A percentile compares a stretch with the other conserved stretches of the same genome.
Conservation (phyloP, 2,329 filamentous ascomycete genomes). For the Colletotrichum lupini region DNA sequence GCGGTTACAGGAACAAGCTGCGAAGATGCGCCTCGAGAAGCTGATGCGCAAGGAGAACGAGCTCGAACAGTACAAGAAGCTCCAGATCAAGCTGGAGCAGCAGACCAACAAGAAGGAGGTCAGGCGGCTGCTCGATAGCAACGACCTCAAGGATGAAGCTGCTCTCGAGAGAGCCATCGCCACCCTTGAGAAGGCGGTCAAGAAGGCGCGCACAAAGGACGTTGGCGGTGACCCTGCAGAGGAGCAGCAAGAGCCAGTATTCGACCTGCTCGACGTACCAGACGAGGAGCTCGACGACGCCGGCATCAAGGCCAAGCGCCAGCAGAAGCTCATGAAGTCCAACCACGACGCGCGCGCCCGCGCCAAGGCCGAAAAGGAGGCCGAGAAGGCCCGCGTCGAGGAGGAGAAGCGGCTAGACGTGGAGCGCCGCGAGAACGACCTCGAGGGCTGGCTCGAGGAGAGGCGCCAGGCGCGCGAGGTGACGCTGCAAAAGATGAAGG, state of each 20-base stretch:
- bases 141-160: constrained; percentile 91
- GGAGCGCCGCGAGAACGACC: constrained; percentile 84
- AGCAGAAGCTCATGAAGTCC: constrained; percentile 92
- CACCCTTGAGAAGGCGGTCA: constrained; percentile 90
- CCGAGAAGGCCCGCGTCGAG: constrained; percentile 84
- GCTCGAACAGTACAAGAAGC: constrained; percentile 89
- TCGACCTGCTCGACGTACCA: constrained; percentile 87
- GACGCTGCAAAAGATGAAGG: constrained; percentile 86
- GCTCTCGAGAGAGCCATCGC: constrained; percentile 86
- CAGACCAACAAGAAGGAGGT: constrained; percentile 88
- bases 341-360: constrained; percentile 92
- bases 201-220: constrained; percentile 92
- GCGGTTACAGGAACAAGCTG: constrained; percentile 92
- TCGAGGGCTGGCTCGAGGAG: constrained; percentile 88
- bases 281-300: constrained; percentile 96
- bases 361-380: constrained; percentile 96
- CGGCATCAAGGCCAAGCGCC: constrained; percentile 88
- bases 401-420: constrained; percentile 87
- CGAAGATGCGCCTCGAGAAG: constrained; percentile 96
- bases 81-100: constrained; percentile 77
- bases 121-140: constrained; percentile 84
- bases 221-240: constrained; percentile 85
- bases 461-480: constrained; percentile 78
- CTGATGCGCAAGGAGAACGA: constrained; percentile 96
- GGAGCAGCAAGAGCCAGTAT: constrained; percentile 84